Evolutionary conservation across 176 grass and related monocot genomes (phyloP).

Genomic region (Urochloa ruziziensis): DNA sequence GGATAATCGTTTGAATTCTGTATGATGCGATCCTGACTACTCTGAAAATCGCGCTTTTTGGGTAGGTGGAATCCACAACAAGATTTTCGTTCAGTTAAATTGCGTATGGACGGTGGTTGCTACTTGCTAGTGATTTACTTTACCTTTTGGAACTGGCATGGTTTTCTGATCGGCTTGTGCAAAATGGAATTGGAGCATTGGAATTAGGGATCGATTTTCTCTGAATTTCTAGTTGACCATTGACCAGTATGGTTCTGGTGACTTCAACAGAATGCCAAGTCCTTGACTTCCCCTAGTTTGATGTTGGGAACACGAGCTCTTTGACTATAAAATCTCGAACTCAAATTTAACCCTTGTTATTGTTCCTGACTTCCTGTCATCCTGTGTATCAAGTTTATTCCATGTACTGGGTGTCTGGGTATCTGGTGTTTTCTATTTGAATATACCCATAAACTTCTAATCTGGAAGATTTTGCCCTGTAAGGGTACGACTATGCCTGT

Average conservation of each 20-base stretch:
- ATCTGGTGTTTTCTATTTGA: not conserved
- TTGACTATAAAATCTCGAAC: not conserved
- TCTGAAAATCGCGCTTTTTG: not conserved
- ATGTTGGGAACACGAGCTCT: not conserved
- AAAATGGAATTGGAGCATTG: not conserved
- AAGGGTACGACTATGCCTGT: not conserved
- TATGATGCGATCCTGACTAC: not conserved
- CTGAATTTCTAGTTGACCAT: not conserved
- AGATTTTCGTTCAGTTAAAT: not conserved
- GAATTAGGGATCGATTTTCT: not conserved
- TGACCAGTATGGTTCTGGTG: not conserved
- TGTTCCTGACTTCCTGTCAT: not conserved
- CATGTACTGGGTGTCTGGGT: not conserved
- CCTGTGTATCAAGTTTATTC: conserved; percentile 3
- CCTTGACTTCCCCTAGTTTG: not conserved
- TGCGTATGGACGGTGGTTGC: not conserved
- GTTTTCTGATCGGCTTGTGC: not conserved
- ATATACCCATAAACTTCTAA: not conserved
- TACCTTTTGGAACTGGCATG: not conserved
- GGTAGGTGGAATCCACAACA: not conserved
- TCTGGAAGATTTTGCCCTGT: not conserved
- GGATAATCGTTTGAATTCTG: not conserved
- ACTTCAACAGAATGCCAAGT: not conserved
- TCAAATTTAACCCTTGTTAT: not conserved
- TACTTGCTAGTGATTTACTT: conserved; percentile 2